phyloP scores from a whole-genome alignment of 2,329 filamentous ascomycete genomes.

The Aspergillus udagawae region DNA sequence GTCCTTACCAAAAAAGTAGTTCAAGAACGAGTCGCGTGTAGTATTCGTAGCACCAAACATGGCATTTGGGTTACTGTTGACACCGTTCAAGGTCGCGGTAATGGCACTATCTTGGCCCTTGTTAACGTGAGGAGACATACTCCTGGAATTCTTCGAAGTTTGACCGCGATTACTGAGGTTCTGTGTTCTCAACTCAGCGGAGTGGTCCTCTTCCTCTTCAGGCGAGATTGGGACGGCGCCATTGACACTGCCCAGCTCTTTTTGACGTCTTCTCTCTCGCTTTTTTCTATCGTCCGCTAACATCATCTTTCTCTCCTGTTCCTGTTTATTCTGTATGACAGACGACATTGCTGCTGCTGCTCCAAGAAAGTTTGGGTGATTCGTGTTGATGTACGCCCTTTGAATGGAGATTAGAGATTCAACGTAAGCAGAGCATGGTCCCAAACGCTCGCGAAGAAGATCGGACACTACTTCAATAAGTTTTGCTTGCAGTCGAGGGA shows the following conservation, averaged over 20 bases:
- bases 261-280: slow-evolving; percentile 75
- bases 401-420: slow-evolving; percentile 97
- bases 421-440: slow-evolving; percentile 84
- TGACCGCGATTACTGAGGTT: slow-evolving; percentile 59
- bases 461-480: slow-evolving; percentile 98
- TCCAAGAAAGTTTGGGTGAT: slow-evolving; percentile 96
- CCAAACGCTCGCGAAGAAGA: slow-evolving; percentile 83
- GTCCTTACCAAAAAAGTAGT: slow-evolving; percentile 98
- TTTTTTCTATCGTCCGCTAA: slow-evolving; percentile 81
- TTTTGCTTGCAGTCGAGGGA: slow-evolving; percentile 89
- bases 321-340: slow-evolving; percentile 90
- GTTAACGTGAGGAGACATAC: slow-evolving; percentile 75
- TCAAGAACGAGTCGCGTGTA: slow-evolving; percentile 86
- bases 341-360: slow-evolving; percentile 97
- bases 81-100: slow-evolving; percentile 64
- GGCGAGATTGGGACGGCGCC: slow-evolving; percentile 57
- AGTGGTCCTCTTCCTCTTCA: slow-evolving; percentile 64
- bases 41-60: slow-evolving; percentile 59
- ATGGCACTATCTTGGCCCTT: slow-evolving; percentile 61
- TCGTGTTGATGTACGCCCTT: slow-evolving; percentile 98
- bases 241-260: slow-evolving; percentile 75
- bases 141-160: slow-evolving; percentile 60
- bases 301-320: slow-evolving; percentile 78
- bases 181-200: slow-evolving; percentile 49
- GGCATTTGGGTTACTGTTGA: slow-evolving; percentile 58